These are phyloP conservation scores for Zopfia rhizophila DNA, from an alignment of 2,329 filamentous ascomycete species.

Conservation along the genomic window DNA sequence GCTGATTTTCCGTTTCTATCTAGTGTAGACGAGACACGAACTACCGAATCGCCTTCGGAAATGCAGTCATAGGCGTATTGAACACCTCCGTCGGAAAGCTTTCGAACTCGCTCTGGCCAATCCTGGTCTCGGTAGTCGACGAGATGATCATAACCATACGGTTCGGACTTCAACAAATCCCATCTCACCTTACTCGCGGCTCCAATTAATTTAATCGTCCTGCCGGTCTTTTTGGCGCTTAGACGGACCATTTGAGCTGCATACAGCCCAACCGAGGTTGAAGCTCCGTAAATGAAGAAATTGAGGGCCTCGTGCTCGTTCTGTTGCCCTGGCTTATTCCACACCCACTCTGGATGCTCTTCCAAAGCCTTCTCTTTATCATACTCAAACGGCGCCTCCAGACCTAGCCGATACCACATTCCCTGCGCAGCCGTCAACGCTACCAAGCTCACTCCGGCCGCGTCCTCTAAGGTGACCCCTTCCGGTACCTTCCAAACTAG, in stretches of 20 bases:
- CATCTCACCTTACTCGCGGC: constrained; percentile 36
- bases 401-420: constrained; percentile 50
- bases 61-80: constrained; percentile 55
- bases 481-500: constrained; percentile 53
- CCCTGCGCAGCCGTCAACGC: constrained; percentile 58
- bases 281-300: constrained; percentile 47
- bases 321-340: background rate
- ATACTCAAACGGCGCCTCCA: constrained; percentile 49
- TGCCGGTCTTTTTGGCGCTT: constrained; percentile 25
- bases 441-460: constrained; percentile 54
- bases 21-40: constrained; percentile 39
- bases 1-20: constrained; percentile 35
- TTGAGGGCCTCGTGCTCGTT: constrained; percentile 11
- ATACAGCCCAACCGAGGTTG: constrained; percentile 47
- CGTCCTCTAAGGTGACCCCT: constrained; percentile 47
- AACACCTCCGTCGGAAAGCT: constrained; percentile 39
- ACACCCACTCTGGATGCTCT: constrained; percentile 24
- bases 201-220: constrained; percentile 35
- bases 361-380: constrained; percentile 15
- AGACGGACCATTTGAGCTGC: constrained; percentile 44
- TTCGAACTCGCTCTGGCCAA: constrained; percentile 47
- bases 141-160: constrained; percentile 53
- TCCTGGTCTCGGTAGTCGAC: constrained; percentile 51
- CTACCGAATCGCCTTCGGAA: constrained; percentile 53
- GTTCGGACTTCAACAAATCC: constrained; percentile 38